A percentile compares a stretch with the other conserved stretches of the same genome.
Conservation (phyloP, 768 basidiomycete species). For the Tricholoma terreum region DNA sequence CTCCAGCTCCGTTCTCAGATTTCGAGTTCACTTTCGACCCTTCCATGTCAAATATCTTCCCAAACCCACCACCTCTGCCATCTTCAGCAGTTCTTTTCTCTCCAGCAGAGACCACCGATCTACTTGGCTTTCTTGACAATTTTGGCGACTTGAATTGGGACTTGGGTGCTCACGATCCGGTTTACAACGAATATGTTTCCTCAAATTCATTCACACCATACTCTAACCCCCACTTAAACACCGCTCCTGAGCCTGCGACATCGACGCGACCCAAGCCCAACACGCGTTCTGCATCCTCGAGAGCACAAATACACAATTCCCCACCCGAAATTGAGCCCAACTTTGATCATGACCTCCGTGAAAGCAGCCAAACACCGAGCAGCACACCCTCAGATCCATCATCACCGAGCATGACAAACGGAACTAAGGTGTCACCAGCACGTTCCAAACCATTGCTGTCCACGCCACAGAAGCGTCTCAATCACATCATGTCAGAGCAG, state of each 20-base stretch:
- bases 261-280: slow-evolving; percentile 30
- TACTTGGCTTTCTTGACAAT: slow-evolving; percentile 81
- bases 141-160: slow-evolving; percentile 64
- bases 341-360: slow-evolving; percentile 18
- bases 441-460: slow-evolving; percentile 68
- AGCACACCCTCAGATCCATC: slow-evolving; percentile 31
- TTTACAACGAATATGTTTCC: slow-evolving; percentile 23
- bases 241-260: slow-evolving; percentile 40
- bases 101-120: slow-evolving; percentile 69
- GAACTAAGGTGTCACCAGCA: slow-evolving; percentile 9
- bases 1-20: slow-evolving; percentile 60
- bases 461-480: slow-evolving; percentile 82
- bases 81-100: slow-evolving; percentile 79
- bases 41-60: slow-evolving; percentile 53
- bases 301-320: slow-evolving; percentile 22
- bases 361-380: slow-evolving; percentile 18
- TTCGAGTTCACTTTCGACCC: slow-evolving; percentile 75
- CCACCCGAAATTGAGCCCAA: slow-evolving; percentile 17
- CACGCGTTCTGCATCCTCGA: slow-evolving; percentile 25
- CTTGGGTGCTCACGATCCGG: slow-evolving; percentile 39
- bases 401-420: slow-evolving; percentile 14
- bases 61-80: slow-evolving; percentile 59
- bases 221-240: slow-evolving; percentile 47
- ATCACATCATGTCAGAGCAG: slow-evolving; percentile 95
- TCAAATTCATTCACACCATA: slow-evolving; percentile 33